These are phyloP conservation scores for Termitomyces sp. DNA, from an alignment of 768 basidiomycete species.

Conservation along the genomic window DNA sequence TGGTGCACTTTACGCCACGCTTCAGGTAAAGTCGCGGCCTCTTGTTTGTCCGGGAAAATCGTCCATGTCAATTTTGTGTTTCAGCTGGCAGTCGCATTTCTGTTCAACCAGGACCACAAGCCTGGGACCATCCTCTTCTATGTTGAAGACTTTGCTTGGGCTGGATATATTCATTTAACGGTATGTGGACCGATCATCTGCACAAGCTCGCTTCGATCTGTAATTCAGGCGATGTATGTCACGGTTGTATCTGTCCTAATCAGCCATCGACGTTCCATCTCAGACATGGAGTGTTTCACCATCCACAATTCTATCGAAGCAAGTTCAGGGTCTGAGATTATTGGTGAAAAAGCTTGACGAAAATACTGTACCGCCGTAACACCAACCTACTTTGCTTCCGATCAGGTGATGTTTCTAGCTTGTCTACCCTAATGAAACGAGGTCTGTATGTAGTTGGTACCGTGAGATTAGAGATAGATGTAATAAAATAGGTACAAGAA, in stretches of 20 bases:
- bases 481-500: neutral
- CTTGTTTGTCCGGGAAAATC: neutral
- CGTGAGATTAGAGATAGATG: neutral
- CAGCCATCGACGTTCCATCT: constrained; percentile 3
- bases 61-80: neutral
- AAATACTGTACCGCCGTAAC: neutral
- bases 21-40: neutral
- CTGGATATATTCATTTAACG: constrained; percentile 4
- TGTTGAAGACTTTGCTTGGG: neutral
- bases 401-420: neutral
- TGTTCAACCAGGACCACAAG: constrained; percentile 4
- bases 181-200: neutral
- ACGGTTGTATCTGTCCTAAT: constrained; percentile 1
- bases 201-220: neutral
- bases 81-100: neutral
- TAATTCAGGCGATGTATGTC: constrained; percentile 2
- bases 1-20: neutral
- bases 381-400: neutral
- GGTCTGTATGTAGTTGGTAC: neutral
- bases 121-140: neutral
- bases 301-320: neutral
- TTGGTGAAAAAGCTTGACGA: neutral
- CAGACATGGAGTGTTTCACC: constrained; percentile 4
- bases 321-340: neutral
- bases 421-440: neutral